A percentile compares a stretch with the other conserved stretches of the same genome.
Conservation (phyloP, 305 asterid genomes). For the Fraxinus latifolia region DNA sequence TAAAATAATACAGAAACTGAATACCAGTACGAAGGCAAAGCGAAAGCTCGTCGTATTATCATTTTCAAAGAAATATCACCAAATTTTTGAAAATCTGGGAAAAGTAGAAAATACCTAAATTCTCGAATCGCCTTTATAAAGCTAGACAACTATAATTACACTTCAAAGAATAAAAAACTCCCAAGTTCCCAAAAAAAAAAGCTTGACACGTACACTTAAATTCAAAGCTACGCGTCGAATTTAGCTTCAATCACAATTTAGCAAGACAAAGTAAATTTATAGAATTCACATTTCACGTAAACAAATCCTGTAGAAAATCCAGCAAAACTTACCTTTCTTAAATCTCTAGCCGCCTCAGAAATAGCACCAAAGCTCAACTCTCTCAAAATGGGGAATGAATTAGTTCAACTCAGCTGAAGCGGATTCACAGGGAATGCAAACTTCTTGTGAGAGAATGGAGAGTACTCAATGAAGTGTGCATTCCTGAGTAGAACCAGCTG, state of each 20-base stretch:
- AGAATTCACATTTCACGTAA: neutral
- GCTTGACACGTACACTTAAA: constrained; percentile 20
- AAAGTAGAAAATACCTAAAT: neutral
- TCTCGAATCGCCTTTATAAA: neutral
- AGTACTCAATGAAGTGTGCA: constrained; percentile 23
- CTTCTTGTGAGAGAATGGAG: constrained; percentile 29
- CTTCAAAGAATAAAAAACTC: constrained; percentile 8
- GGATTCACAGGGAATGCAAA: constrained; percentile 43
- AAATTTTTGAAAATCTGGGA: neutral
- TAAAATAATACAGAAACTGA: constrained; percentile 15
- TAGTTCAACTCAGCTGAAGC: constrained; percentile 34
- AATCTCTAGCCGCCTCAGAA: constrained; percentile 12
- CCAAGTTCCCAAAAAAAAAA: constrained; percentile 1
- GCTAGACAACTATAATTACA: constrained; percentile 5
- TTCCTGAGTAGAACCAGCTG: neutral
- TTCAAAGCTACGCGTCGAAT: neutral
- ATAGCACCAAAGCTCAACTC: constrained; percentile 22
- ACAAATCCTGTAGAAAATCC: neutral
- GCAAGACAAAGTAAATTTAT: neutral
- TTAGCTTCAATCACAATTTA: constrained; percentile 3
- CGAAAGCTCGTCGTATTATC: constrained; percentile 23
- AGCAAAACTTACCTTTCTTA: constrained; percentile 23
- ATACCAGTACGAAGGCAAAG: constrained; percentile 28
- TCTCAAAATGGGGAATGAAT: constrained; percentile 9
- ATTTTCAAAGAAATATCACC: constrained; percentile 24